A percentile compares a stretch with the other conserved stretches of the same genome.
These are phyloP conservation scores for Paecilomyces niveus DNA, from an alignment of 2,329 filamentous ascomycete genomes.

Conservation along the genomic window DNA sequence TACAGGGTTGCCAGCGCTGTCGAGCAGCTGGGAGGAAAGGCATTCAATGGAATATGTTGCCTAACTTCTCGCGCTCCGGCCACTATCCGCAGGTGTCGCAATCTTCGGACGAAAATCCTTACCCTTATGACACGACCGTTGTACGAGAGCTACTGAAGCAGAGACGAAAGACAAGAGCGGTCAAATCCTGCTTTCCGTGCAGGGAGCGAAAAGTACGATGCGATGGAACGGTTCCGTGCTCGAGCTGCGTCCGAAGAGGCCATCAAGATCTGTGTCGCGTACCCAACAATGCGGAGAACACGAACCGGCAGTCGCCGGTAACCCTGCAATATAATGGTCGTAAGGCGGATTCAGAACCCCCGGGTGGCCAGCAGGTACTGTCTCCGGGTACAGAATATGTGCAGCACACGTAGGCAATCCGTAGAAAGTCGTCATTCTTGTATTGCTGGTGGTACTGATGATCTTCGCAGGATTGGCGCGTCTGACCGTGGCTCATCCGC, in stretches of 20 bases:
- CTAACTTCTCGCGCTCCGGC: neutral
- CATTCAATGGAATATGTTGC: neutral
- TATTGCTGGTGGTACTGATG: neutral
- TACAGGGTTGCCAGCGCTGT: neutral
- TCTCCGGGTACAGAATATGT: neutral
- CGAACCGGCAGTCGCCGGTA: neutral
- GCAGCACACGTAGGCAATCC: neutral
- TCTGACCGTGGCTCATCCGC: neutral
- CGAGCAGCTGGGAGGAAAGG: neutral
- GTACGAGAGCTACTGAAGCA: constrained; percentile 15
- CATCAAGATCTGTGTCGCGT: constrained; percentile 15
- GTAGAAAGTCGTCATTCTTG: neutral
- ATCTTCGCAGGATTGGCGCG: neutral
- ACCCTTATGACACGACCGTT: constrained; percentile 15
- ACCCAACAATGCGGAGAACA: constrained; percentile 4
- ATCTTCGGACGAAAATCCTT: constrained; percentile 9
- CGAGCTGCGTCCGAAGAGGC: constrained; percentile 11
- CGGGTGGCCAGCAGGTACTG: neutral
- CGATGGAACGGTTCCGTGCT: constrained; percentile 11
- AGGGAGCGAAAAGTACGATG: constrained; percentile 17
- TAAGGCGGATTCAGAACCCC: neutral
- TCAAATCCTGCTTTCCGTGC: constrained; percentile 19
- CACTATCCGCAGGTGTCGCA: constrained; percentile 5
- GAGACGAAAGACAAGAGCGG: constrained; percentile 14
- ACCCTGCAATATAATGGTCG: neutral